Evolutionary conservation across 208 protist genomes (phyloP).

Genomic region (Trypanosoma platydactyli): DNA sequence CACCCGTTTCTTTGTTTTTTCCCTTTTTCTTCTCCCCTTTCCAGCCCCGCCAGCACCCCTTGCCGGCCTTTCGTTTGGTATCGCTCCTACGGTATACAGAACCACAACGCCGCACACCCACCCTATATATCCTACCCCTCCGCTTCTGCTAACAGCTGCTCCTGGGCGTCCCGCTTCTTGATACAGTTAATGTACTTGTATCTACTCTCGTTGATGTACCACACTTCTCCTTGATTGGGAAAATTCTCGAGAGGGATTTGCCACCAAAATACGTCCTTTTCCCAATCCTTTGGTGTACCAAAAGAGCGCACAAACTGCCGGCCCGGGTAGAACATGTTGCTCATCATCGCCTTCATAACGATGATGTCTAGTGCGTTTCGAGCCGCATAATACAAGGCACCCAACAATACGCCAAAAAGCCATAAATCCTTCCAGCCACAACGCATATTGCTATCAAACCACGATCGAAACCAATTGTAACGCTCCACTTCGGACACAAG

Average conservation of each 20-base stretch:
- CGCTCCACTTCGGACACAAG: conserved; percentile 84
- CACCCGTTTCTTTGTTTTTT: not conserved
- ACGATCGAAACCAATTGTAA: conserved; percentile 87
- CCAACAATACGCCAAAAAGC: conserved; percentile 66
- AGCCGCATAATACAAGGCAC: conserved; percentile 51
- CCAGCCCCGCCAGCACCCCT: not conserved
- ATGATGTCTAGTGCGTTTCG: conserved; percentile 62
- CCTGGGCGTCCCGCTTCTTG: conserved; percentile 69
- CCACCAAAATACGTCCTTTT: conserved; percentile 81
- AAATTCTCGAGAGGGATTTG: conserved; percentile 86
- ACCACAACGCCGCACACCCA: not conserved
- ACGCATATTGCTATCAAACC: conserved; percentile 85
- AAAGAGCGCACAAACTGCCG: conserved; percentile 68
- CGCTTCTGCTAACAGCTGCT: conserved; percentile 42
- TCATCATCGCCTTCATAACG: conserved; percentile 67
- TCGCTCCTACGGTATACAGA: not conserved
- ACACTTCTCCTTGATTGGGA: conserved; percentile 81
- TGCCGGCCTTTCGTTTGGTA: no score
- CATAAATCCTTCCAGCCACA: conserved; percentile 75
- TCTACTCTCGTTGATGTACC: conserved; percentile 70
- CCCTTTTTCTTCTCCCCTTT: no score
- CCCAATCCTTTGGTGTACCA: conserved; percentile 76
- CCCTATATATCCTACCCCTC: conserved; percentile 2
- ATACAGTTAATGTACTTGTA: conserved; percentile 88
- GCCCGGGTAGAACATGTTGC: conserved; percentile 86